Base-by-base conservation (phyloP, 2,329 filamentous ascomycete species). In the Colletotrichum australisinense region DNA sequence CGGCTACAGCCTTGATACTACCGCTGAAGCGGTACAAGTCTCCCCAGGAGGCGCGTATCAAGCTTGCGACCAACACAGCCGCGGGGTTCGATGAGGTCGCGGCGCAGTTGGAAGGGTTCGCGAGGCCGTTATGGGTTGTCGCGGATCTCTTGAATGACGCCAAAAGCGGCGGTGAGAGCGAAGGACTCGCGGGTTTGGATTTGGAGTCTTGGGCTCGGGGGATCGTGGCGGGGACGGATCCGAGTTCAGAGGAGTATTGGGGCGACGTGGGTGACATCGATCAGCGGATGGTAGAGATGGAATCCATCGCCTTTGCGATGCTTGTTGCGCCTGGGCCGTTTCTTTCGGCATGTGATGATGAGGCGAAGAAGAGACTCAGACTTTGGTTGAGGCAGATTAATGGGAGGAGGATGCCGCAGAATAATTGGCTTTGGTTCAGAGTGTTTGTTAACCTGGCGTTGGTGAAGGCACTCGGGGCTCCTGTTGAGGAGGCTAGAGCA, bases 241-340 rank as follows among this genome's bases (percentile, higher is more conserved):
- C 77, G 1, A 49, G 16, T 4, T 65, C 73, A 14, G 53, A 64
- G 4, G 78, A 79, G 68, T 86, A 85, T 72, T 86, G 84, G 85
- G 84, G 84, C 0, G 78, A 80, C 7, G 78, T 86, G 0, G 77
- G 78, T 1, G 75, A 84, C 16, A 77, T 80, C 5, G 84, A 86
- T 73, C 85, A 86, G 75, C 76, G 85, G 5, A 86, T 86, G 84
- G 85, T 86, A 2, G 84, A 87, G 75, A 82, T 84, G 78, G 85
- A 86, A 73, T 83, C 84, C 28, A 82, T 86, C 19, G 82, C 84
- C 1, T 86, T 82, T 74, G 83, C 83, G 1, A 77, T 87, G 12
- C 78, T 86, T 8, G 75, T 79, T 5, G 82, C 83, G 1, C 84
- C 84, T 3, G 74, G 78, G 8, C 67, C 74, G 0, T 81, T 87